Evolutionary conservation across 192 early-diverging fungal species (phyloP).

Genomic region (Lobosporangium transversale): DNA sequence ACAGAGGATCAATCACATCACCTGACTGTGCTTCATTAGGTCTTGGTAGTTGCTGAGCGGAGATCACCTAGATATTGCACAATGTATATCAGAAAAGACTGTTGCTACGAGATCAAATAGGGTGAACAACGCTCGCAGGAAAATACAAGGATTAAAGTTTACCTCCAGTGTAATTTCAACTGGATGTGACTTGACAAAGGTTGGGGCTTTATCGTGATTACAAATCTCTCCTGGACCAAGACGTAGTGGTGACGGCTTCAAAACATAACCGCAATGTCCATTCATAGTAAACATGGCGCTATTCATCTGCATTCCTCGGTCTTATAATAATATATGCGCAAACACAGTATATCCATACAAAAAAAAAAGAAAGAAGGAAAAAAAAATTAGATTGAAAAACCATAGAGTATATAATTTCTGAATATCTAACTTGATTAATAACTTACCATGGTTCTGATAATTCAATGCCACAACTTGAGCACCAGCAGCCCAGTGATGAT

Average conservation of each 20-base stretch:
- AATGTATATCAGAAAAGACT: neutral
- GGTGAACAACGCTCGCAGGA: neutral
- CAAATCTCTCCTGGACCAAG: conserved; percentile 22
- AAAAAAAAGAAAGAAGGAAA: neutral
- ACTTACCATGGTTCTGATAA: conserved; percentile 80
- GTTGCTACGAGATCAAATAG: neutral
- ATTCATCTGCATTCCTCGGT: conserved; percentile 85
- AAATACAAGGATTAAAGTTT: neutral
- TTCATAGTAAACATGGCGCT: conserved; percentile 84
- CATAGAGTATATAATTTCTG: neutral
- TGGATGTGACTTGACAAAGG: conserved; percentile 33
- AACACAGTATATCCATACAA: neutral
- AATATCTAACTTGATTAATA: neutral
- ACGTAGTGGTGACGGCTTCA: conserved; percentile 71
- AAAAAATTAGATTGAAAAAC: neutral
- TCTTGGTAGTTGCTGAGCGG: conserved; percentile 75
- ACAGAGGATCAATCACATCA: conserved; percentile 67
- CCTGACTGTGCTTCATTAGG: conserved; percentile 62
- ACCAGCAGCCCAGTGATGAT: conserved; percentile 82
- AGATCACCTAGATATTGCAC: conserved; percentile 60
- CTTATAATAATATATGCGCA: conserved; percentile 41
- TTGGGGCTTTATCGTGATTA: conserved; percentile 33
- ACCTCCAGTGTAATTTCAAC: conserved; percentile 52
- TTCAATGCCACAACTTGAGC: conserved; percentile 92
- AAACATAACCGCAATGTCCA: conserved; percentile 80